phyloP scores from a whole-genome alignment of 73 alveolate genomes.

The Stentor roeselii region DNA sequence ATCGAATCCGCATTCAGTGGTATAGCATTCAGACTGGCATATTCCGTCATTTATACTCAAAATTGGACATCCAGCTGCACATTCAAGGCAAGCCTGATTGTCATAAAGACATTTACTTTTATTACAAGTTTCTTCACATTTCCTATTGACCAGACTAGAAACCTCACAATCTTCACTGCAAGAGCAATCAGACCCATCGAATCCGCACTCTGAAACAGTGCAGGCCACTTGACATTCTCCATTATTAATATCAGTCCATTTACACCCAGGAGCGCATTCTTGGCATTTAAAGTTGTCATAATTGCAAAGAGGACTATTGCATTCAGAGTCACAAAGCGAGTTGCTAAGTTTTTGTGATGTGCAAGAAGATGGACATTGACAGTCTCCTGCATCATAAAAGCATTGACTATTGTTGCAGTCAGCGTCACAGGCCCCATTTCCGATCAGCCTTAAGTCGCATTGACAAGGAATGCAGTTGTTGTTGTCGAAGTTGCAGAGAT shows the following conservation, averaged over 20 bases:
- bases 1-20: background rate
- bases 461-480: background rate
- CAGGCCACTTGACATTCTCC: background rate
- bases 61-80: background rate
- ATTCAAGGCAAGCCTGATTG: background rate
- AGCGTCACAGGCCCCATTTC: conserved; percentile 4
- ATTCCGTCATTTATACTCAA: background rate
- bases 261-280: background rate
- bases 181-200: conserved; percentile 1
- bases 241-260: background rate
- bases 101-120: background rate
- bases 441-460: background rate
- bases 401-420: background rate
- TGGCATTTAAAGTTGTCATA: background rate
- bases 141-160: background rate
- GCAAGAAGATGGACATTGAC: background rate
- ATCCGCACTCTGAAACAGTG: background rate
- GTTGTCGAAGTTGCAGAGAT: background rate
- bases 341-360: background rate
- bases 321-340: background rate
- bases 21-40: background rate
- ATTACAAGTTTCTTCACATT: background rate
- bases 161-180: background rate
- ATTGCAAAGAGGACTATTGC: background rate
- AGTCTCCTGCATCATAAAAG: conserved; percentile 4